A percentile compares a stretch with the other conserved stretches of the same genome.
Conservation (phyloP, 116 monocot species). For the Cymodocea nodosa region DNA sequence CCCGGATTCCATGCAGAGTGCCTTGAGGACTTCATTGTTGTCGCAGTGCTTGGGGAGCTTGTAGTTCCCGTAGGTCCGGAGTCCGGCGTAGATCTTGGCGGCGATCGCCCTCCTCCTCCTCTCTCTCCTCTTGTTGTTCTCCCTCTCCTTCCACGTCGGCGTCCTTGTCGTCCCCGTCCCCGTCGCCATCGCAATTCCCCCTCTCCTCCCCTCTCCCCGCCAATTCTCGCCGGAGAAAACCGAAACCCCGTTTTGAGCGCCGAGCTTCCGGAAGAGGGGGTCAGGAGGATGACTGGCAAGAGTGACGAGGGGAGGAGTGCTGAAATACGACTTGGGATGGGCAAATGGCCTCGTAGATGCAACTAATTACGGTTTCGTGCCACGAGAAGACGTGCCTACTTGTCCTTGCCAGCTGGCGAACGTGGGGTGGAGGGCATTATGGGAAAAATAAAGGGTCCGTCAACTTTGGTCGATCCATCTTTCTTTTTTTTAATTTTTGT, state of each 20-base stretch:
- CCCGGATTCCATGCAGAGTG: constrained; percentile 28
- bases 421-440: too few species aligned
- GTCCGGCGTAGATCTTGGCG: constrained; percentile 28
- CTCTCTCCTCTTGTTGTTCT: constrained; percentile 32
- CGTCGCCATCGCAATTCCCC: constrained; percentile 9
- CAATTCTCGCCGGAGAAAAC: neutral
- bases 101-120: constrained; percentile 25
- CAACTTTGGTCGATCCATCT: too few species aligned
- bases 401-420: too few species aligned
- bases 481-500: too few species aligned
- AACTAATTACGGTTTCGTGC: neutral
- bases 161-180: constrained; percentile 8
- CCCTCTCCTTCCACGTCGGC: constrained; percentile 39
- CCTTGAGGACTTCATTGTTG: constrained; percentile 39
- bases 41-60: constrained; percentile 44
- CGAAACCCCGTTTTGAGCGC: neutral
- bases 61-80: constrained; percentile 31
- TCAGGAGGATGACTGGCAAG: neutral
- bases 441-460: too few species aligned
- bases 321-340: neutral
- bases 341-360: neutral
- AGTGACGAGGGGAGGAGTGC: neutral
- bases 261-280: neutral
- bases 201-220: too few species aligned
- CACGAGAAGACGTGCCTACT: neutral